phyloP scores from a whole-genome alignment of 331 rosid species.

The Prunus yedoensis region DNA sequence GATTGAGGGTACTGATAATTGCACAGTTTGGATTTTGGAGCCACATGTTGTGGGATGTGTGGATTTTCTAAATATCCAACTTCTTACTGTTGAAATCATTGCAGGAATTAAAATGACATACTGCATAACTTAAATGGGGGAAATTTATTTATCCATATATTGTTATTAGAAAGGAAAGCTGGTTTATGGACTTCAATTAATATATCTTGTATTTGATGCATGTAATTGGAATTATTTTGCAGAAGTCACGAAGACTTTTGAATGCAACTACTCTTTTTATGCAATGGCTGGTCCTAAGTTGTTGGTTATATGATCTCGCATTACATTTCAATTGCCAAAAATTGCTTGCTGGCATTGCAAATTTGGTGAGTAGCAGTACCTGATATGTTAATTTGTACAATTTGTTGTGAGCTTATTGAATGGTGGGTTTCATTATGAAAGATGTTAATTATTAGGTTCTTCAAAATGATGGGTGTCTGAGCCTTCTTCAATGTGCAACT shows the following conservation, averaged over 20 bases:
- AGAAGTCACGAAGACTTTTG: neutral
- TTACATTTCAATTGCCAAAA: slow-evolving; percentile 7
- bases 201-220: neutral
- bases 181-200: neutral
- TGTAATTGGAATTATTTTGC: slow-evolving; percentile 2
- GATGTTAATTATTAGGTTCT: slow-evolving; percentile 12
- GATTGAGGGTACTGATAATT: neutral
- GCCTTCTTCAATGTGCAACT: slow-evolving; percentile 6
- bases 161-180: neutral
- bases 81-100: neutral
- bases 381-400: slow-evolving; percentile 3
- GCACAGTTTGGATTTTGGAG: neutral
- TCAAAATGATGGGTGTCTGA: slow-evolving; percentile 9
- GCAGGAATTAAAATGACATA: neutral
- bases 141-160: neutral
- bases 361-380: slow-evolving; percentile 14
- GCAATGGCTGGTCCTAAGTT: neutral
- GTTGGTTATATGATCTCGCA: neutral
- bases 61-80: neutral
- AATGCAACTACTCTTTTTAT: neutral
- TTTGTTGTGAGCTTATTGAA: slow-evolving; percentile 1
- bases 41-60: neutral
- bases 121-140: neutral
- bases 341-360: slow-evolving; percentile 6
- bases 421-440: neutral